Evolutionary conservation across 1,139 yeast genomes (phyloP).

Genomic region (Martiniozyma asiatica): DNA sequence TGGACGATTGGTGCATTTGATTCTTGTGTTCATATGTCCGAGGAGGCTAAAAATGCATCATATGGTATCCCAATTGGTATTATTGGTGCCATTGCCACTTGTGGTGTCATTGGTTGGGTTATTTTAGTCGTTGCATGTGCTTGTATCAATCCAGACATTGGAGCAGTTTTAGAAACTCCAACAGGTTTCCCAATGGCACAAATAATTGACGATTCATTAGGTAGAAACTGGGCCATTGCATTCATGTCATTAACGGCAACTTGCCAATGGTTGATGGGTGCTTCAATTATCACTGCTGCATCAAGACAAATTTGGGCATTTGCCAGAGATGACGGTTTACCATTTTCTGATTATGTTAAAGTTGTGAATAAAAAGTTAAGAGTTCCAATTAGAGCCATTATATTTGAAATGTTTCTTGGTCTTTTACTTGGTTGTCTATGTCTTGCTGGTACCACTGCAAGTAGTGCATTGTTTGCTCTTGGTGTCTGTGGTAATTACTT

Average conservation of each 20-base stretch:
- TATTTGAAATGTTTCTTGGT: conserved; percentile 37
- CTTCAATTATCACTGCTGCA: conserved; percentile 38
- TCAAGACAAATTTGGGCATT: conserved; percentile 43
- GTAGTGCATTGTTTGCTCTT: conserved; percentile 46
- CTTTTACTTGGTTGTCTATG: conserved; percentile 45
- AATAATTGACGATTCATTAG: conserved; percentile 51
- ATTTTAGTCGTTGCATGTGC: conserved; percentile 44
- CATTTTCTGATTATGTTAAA: conserved; percentile 35
- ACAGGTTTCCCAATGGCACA: conserved; percentile 56
- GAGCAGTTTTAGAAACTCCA: conserved; percentile 28
- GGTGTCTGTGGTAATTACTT: conserved; percentile 50
- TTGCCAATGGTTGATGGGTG: conserved; percentile 60
- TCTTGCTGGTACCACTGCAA: conserved; percentile 47
- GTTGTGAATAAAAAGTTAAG: conserved; percentile 38
- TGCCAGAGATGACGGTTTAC: conserved; percentile 40
- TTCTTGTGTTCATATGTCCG: conserved; percentile 61
- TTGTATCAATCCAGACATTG: conserved; percentile 42
- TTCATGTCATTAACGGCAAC: conserved; percentile 48
- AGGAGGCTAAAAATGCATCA: conserved; percentile 58
- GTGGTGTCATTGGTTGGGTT: conserved; percentile 52
- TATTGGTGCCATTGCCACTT: conserved; percentile 38
- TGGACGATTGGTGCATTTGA: conserved; percentile 65
- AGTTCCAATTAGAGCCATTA: conserved; percentile 53
- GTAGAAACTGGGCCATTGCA: conserved; percentile 59
- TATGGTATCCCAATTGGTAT: conserved; percentile 61